phyloP scores from a whole-genome alignment of 495 filamentous ascomycete species.

The Terfezia boudieri region DNA sequence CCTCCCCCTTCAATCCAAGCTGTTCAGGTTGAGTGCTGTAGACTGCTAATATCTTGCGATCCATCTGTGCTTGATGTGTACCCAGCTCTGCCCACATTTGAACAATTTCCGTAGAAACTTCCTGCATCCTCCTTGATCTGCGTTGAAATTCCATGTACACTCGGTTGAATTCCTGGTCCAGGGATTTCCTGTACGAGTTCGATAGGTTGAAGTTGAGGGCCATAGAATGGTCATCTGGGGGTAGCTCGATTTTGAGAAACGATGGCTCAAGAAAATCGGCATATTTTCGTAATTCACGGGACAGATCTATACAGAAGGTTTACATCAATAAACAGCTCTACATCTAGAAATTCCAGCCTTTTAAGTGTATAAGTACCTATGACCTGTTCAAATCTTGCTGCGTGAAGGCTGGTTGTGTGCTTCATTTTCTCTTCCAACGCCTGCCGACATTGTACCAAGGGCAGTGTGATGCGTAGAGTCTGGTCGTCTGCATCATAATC shows the following conservation, averaged over 20 bases:
- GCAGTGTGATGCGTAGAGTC: constrained; percentile 52
- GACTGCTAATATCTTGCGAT: constrained; percentile 60
- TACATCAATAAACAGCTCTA: not conserved
- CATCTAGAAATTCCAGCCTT: not conserved
- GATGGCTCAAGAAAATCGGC: constrained; percentile 77
- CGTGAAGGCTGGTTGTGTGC: constrained; percentile 55
- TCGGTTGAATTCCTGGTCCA: constrained; percentile 76
- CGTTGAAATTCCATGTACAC: constrained; percentile 89
- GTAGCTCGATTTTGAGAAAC: constrained; percentile 59
- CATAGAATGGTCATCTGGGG: constrained; percentile 56
- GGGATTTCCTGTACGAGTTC: constrained; percentile 56
- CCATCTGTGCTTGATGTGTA: constrained; percentile 78
- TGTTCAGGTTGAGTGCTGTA: constrained; percentile 82
- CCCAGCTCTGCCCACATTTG: constrained; percentile 89
- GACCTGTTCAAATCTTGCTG: constrained; percentile 79
- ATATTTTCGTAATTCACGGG: constrained; percentile 80
- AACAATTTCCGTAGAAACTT: constrained; percentile 62
- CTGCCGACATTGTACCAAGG: constrained; percentile 55
- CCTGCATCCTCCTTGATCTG: constrained; percentile 50
- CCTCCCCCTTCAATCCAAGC: constrained; percentile 69
- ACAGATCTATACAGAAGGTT: constrained; percentile 41
- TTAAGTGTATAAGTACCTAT: constrained; percentile 41
- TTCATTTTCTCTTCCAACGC: constrained; percentile 65
- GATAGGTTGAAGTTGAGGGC: constrained; percentile 72
- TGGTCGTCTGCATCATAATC: constrained; percentile 39